Evolutionary conservation across 495 filamentous ascomycete species (phyloP), one percentile per base, ranked within the genome.

Genomic region (Neurospora terricola): DNA sequence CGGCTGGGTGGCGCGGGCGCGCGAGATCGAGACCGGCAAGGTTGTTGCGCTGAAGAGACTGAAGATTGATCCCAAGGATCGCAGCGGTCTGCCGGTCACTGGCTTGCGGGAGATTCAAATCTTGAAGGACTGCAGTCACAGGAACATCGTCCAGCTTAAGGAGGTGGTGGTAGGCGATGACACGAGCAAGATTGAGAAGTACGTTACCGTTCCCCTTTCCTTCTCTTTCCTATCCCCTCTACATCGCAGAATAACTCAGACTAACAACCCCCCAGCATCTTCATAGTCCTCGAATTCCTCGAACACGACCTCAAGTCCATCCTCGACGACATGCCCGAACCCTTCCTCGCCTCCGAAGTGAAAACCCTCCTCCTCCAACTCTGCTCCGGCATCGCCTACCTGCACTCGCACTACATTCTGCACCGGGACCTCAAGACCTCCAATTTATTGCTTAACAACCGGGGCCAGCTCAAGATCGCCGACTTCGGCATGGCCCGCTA

Each of bases 351-450:
- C 16, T 97, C 94, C 39, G 96, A 99, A 80, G 90, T 91, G 78
- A 99, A 99, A 82, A 95, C 94, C 0, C 87, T 99, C 3, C 86
- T 98, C 10, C 84, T 89, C 1, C 96, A 99, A 78, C 90, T 99
- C 48, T 83, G 89, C 16, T 90, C 91, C 43, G 96, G 94, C 45
- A 89, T 95, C 37, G 88, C 90, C 74, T 96, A 94, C 82, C 90
- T 99, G 14, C 96, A 99, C 84, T 84, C 86, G 59, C 87, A 95
- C 84, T 96, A 92, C 91, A 97, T 99, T 77, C 87, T 99, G 69
- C 96, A 99, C 83, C 93, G 96, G 40, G 96, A 99, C 80, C 90
- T 99, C 70, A 99, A 99, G 80, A 97, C 95, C 37, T 96, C 93
- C 40, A 99, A 99, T 80, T 89, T 98, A 18, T 89, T 99, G 71